Evolutionary conservation across 345 rosid species (phyloP).

Genomic region (Conringia planisiliqua): DNA sequence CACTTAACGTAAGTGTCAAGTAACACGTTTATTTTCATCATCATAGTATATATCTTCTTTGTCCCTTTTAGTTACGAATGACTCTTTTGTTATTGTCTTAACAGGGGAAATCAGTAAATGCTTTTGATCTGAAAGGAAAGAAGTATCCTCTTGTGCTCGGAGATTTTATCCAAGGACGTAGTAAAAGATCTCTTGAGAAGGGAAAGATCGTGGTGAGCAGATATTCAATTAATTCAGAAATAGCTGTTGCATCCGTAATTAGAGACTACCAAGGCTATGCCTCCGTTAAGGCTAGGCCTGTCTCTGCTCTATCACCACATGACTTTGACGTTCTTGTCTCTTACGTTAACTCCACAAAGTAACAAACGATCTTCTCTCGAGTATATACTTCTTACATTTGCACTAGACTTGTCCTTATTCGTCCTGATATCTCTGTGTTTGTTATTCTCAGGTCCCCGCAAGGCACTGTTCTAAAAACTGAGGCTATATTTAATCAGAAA

Average conservation of each 20-base stretch:
- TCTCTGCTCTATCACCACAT: not conserved
- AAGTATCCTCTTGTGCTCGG: constrained; percentile 31
- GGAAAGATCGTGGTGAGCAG: constrained; percentile 31
- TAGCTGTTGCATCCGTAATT: constrained; percentile 29
- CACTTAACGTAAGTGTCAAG: constrained; percentile 34
- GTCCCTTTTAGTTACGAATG: not conserved
- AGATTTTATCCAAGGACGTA: no score
- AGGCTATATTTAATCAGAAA: not conserved
- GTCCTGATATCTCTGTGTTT: not conserved
- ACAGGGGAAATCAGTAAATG: constrained; percentile 42
- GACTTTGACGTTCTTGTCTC: constrained; percentile 9
- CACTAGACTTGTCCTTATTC: not conserved
- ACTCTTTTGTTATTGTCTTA: not conserved
- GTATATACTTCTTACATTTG: not conserved
- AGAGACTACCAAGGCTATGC: not conserved
- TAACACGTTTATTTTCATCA: not conserved
- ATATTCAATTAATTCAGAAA: rapidly evolving
- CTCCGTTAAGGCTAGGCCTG: constrained; percentile 1
- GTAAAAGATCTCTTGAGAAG: not conserved
- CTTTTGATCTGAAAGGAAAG: constrained; percentile 27
- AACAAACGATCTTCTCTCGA: not conserved
- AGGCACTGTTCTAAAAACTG: constrained; percentile 28
- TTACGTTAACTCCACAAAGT: constrained; percentile 37
- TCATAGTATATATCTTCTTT: not conserved
- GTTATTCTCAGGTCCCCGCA: constrained; percentile 2